Evolutionary conservation across 192 early-diverging fungal genomes (phyloP), one percentile per base, ranked within the genome.

Genomic region (Powellomyces hirtus): DNA sequence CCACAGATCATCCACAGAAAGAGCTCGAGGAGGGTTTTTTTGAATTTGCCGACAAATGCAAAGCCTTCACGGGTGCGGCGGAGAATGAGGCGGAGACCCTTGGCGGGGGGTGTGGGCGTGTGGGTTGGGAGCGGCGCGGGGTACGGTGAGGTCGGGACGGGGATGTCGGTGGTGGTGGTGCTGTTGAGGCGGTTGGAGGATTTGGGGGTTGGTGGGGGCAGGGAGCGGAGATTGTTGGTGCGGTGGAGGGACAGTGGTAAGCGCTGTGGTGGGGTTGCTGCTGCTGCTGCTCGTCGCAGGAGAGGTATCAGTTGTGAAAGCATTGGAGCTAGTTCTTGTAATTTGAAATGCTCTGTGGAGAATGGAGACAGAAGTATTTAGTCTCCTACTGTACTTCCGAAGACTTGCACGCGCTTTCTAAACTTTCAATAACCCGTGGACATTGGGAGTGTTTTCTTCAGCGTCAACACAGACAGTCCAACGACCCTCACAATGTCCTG

Each of bases 1-100:
- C 70, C 70, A 11, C 52, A 56, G 24, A 72, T 44, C 70, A 72
- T 72, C 70, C 70, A 72, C 1, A 72, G 55, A 1, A 72, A 59
- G 4, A 72, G 62, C 31, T 58, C 62, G 26, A 72, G 33, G 5
- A 72, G 36, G 46, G 60, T 63, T 18, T 36, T 38, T 52, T 55
- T 62, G 42, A 63, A 51, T 0, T 61, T 42, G 5, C 20, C 31
- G 18, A 69, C 56, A 60, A 69, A 69, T 2, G 14, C 13, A 45
- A 49, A 24, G 3, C 37, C 30, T 44, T 59, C 57, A 13, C 45
- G 51, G 26, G 44, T 49, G 27, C 67, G 56, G 31, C 42, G 38
- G 44, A 22, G 11, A 20, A 69, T 44, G 1, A 69, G 42, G 16
- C 67, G 56, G 14, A 60, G 14, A 13, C 38, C 45, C 30, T 56